These are phyloP conservation scores for Isabelozyma rhagii DNA, from an alignment of 805 yeast genomes.

Conservation along the genomic window DNA sequence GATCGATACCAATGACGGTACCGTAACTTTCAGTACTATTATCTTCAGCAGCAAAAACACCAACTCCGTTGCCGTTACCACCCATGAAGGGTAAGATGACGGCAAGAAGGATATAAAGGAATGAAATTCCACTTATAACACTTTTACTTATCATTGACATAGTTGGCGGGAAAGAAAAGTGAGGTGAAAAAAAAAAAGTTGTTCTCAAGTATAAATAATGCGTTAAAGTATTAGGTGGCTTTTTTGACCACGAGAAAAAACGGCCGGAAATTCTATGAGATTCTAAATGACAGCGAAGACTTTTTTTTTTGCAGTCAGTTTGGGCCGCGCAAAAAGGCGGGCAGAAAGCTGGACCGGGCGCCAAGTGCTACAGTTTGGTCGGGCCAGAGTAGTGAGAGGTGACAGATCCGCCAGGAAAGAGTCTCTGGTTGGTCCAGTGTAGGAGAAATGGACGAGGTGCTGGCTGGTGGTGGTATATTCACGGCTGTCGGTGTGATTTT, in stretches of 20 bases:
- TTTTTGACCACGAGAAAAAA: neutral
- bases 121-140: constrained; percentile 23
- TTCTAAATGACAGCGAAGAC: neutral
- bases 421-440: too few relatives aligned
- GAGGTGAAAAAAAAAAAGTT: neutral
- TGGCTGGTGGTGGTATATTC: too few relatives aligned
- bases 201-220: neutral
- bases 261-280: neutral
- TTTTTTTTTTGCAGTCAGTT: neutral
- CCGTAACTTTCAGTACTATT: constrained; percentile 35
- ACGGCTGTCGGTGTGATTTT: too few relatives aligned
- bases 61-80: constrained; percentile 7
- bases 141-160: constrained; percentile 11
- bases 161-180: neutral
- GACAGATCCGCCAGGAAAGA: too few relatives aligned
- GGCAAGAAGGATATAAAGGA: constrained; percentile 30
- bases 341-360: too few relatives aligned
- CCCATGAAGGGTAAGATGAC: constrained; percentile 37
- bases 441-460: too few relatives aligned
- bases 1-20: constrained; percentile 69
- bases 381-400: too few relatives aligned
- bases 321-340: neutral
- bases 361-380: too few relatives aligned
- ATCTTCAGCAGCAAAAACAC: constrained; percentile 16
- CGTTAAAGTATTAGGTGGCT: neutral